phyloP scores from a whole-genome alignment of 192 early-diverging fungal species.

The Fimicolochytrium jonesii region DNA sequence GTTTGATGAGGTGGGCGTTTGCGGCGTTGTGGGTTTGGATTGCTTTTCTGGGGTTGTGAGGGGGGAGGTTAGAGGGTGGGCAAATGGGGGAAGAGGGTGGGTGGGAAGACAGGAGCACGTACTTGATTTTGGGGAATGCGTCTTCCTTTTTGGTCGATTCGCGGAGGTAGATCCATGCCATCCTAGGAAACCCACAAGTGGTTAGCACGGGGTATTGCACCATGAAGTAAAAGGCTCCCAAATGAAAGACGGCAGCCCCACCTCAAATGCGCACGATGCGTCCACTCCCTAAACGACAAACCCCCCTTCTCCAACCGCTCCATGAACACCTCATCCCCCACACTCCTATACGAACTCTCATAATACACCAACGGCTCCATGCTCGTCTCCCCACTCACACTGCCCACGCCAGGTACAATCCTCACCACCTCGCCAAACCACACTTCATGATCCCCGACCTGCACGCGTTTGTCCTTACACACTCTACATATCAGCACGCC shows the following conservation, averaged over 20 bases:
- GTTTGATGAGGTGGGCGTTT: conserved; percentile 20
- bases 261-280: conserved; percentile 35
- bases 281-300: conserved; percentile 35
- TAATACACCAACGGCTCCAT: conserved; percentile 36
- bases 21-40: conserved; percentile 26
- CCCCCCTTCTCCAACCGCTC: conserved; percentile 22
- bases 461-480: conserved; percentile 37
- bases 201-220: background rate
- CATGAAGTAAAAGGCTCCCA: too few relatives aligned
- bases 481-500: conserved; percentile 55
- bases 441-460: conserved; percentile 60
- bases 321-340: conserved; percentile 42
- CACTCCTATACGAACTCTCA: conserved; percentile 22
- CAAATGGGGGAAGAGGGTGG: background rate
- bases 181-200: conserved; percentile 1
- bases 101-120: background rate
- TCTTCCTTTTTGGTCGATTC: conserved; percentile 11
- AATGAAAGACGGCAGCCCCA: background rate
- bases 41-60: conserved; percentile 17
- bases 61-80: background rate
- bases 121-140: conserved; percentile 23
- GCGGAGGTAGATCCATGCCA: conserved; percentile 39
- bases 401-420: conserved; percentile 50
- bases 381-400: conserved; percentile 14
- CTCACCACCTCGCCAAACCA: conserved; percentile 57